These are phyloP conservation scores for Fusarium anthophilum DNA, from an alignment of 2,329 filamentous ascomycete species.

Conservation along the genomic window DNA sequence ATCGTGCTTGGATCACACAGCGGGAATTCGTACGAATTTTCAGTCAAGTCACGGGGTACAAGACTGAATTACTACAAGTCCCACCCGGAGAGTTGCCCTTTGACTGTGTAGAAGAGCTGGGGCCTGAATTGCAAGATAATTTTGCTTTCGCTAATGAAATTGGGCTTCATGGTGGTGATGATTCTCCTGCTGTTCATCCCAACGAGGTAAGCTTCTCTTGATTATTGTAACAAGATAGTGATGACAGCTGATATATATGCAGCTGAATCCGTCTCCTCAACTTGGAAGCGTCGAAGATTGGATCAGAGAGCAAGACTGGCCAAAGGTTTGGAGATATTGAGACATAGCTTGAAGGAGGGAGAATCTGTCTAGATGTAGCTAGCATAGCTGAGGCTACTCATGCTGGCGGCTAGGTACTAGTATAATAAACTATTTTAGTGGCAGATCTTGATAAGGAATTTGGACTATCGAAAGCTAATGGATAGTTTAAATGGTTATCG, in stretches of 20 bases:
- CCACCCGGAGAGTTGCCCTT: background rate
- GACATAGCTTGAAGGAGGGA: background rate
- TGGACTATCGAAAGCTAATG: background rate
- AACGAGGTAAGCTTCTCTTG: background rate
- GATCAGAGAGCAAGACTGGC: background rate
- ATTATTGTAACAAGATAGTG: background rate
- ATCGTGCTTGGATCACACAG: conserved; percentile 1
- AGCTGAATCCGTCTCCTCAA: background rate
- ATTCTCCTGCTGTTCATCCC: background rate
- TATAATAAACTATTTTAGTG: background rate
- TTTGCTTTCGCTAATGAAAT: conserved; percentile 6
- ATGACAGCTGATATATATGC: background rate
- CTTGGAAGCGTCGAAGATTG: background rate
- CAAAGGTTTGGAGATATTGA: background rate
- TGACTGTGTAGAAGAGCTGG: background rate
- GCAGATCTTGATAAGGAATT: background rate
- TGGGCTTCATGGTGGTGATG: background rate
- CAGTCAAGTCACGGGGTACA: background rate
- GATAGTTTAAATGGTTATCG: background rate
- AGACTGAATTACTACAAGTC: background rate
- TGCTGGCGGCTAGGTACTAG: too few relatives aligned
- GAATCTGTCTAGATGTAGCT: background rate
- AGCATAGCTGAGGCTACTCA: background rate
- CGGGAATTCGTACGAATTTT: background rate
- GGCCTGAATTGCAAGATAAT: background rate